Percentiles rank a stretch among this genome's conserved stretches.
Conservation (phyloP, 345 rosid species). For the Citrus trifoliata region DNA sequence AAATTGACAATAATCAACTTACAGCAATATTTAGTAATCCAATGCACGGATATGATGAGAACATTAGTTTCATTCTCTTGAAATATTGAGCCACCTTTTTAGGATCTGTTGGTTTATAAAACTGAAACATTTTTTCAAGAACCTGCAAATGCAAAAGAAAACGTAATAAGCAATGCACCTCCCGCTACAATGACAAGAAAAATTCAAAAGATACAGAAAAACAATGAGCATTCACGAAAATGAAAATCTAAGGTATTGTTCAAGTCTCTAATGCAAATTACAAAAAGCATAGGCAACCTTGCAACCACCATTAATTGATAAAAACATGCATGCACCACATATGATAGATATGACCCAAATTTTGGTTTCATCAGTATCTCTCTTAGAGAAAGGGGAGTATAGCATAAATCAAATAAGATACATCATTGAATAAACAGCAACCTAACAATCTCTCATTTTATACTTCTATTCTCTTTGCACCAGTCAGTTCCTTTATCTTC, state of each 20-base stretch:
- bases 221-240: background rate
- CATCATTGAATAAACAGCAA: background rate
- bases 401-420: background rate
- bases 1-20: constrained; percentile 36
- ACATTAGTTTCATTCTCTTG: constrained; percentile 26
- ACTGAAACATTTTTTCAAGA: constrained; percentile 59
- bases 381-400: background rate
- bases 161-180: constrained; percentile 4
- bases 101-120: constrained; percentile 36
- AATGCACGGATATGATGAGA: constrained; percentile 49
- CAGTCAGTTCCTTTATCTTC: background rate
- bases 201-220: background rate
- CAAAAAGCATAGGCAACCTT: background rate
- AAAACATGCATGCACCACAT: background rate
- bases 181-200: background rate
- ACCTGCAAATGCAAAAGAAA: constrained; percentile 42
- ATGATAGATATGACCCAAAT: background rate
- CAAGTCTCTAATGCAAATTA: background rate
- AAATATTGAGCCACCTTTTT: constrained; percentile 17
- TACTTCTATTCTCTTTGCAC: background rate
- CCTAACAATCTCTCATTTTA: background rate
- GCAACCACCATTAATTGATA: background rate
- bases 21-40: constrained; percentile 85
- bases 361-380: background rate
- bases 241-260: background rate